Evolutionary conservation across 2,329 filamentous ascomycete genomes (phyloP).

Genomic region (Fusarium sp.): DNA sequence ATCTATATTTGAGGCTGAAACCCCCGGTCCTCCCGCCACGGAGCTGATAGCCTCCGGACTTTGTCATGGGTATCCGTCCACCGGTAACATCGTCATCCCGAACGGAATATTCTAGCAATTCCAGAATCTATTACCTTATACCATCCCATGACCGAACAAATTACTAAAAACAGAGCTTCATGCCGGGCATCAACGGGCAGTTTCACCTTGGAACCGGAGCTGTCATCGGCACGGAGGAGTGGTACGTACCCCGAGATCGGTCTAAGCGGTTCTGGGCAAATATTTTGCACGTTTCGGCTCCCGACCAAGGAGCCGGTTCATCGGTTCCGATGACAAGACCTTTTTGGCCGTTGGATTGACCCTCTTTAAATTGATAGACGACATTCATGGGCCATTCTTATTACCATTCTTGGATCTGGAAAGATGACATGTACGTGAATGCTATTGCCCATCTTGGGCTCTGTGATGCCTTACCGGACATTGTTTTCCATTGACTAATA

Average conservation of each 20-base stretch:
- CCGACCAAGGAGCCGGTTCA: constrained; percentile 7
- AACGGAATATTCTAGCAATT: neutral
- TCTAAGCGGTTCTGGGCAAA: constrained; percentile 19
- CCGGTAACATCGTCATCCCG: neutral
- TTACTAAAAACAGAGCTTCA: neutral
- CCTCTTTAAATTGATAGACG: neutral
- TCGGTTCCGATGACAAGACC: constrained; percentile 28
- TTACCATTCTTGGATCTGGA: neutral
- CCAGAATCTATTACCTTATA: neutral
- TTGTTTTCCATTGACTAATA: constrained; percentile 27
- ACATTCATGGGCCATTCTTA: constrained; percentile 1
- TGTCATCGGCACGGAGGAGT: neutral
- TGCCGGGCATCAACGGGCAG: neutral
- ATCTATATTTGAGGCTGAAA: constrained; percentile 16
- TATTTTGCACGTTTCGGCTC: constrained; percentile 16
- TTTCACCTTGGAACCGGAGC: neutral
- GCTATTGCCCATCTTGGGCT: neutral
- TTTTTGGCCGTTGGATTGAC: neutral
- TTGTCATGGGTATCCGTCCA: neutral
- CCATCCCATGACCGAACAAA: neutral
- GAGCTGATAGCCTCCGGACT: constrained; percentile 6
- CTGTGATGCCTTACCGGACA: constrained; percentile 25
- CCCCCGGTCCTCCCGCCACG: constrained; percentile 11
- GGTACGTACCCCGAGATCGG: neutral
- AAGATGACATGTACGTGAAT: neutral